A percentile compares a stretch with the other conserved stretches of the same genome.
Conservation (phyloP, 108 stramenopile genomes). For the Conticribra weissflogii region DNA sequence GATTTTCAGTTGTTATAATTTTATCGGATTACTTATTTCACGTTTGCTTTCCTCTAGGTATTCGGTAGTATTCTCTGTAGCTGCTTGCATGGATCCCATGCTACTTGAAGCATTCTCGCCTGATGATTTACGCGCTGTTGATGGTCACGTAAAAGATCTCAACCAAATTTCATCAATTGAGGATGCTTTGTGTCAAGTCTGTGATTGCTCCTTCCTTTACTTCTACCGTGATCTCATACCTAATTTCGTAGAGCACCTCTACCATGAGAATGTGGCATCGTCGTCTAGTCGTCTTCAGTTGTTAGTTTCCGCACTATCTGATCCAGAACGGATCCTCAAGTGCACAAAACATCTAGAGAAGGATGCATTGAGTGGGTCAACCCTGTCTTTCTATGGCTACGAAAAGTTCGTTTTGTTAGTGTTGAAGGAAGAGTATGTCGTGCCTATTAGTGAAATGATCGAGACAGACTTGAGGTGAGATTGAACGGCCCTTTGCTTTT, state of each 20-base stretch:
- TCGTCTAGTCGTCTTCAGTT: conserved; percentile 21
- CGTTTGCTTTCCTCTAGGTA: conserved; percentile 5
- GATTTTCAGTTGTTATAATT: not conserved
- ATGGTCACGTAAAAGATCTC: conserved; percentile 33
- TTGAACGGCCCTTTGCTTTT: too few species aligned
- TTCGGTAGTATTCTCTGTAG: conserved; percentile 33
- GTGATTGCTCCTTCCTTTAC: conserved; percentile 52
- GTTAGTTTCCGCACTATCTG: conserved; percentile 44
- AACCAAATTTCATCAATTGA: conserved; percentile 35
- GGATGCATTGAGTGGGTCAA: conserved; percentile 1
- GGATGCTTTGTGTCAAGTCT: conserved; percentile 28
- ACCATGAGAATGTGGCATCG: conserved; percentile 24
- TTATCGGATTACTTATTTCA: conserved; percentile 1
- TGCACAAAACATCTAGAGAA: conserved; percentile 21
- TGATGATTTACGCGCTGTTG: conserved; percentile 29
- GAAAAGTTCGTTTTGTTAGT: conserved; percentile 20
- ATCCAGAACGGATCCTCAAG: conserved; percentile 37
- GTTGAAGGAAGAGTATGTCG: conserved; percentile 32
- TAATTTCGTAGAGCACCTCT: conserved; percentile 28
- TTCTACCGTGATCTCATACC: conserved; percentile 50
- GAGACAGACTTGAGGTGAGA: conserved; percentile 42
- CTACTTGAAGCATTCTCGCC: conserved; percentile 27
- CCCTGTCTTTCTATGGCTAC: conserved; percentile 17
- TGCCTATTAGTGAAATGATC: conserved; percentile 39
- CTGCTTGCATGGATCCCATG: conserved; percentile 39